Evolutionary conservation across 2,329 filamentous ascomycete genomes (phyloP).

Genomic region (Phoma sp.): DNA sequence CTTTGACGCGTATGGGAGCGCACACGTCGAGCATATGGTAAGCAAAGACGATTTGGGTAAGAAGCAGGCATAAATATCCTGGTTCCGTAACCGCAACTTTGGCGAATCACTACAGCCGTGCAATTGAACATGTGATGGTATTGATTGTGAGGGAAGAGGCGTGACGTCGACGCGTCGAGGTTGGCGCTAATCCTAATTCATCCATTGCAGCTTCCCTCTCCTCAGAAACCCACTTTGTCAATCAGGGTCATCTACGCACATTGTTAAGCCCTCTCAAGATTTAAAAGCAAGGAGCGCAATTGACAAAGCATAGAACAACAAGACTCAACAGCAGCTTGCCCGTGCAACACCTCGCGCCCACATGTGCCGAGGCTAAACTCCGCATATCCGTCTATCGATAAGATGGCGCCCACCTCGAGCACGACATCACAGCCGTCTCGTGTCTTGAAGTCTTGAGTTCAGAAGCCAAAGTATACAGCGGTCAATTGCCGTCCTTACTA

Average conservation of each 20-base stretch:
- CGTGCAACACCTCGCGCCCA: background rate
- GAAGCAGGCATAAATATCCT: too few species aligned
- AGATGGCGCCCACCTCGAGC: constrained; percentile 9
- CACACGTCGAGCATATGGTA: background rate
- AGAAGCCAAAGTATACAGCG: background rate
- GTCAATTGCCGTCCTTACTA: background rate
- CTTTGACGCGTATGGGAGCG: background rate
- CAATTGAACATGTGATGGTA: background rate
- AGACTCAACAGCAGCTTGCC: background rate
- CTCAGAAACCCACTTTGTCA: too few species aligned
- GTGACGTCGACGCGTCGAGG: constrained; percentile 2
- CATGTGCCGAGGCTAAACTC: constrained; percentile 22
- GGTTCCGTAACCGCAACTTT: too few species aligned
- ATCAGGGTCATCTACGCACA: background rate
- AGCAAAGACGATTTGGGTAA: background rate
- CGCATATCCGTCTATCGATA: constrained; percentile 18
- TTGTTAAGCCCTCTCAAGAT: too few species aligned
- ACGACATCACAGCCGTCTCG: background rate
- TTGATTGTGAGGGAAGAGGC: background rate
- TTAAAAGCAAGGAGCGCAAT: background rate
- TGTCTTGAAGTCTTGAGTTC: background rate
- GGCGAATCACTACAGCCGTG: background rate
- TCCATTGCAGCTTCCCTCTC: background rate
- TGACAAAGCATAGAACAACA: too few species aligned
- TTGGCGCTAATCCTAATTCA: background rate